Evolutionary conservation across 23 red algal genomes (phyloP).

Genomic region (Pyropia yezoensis): DNA sequence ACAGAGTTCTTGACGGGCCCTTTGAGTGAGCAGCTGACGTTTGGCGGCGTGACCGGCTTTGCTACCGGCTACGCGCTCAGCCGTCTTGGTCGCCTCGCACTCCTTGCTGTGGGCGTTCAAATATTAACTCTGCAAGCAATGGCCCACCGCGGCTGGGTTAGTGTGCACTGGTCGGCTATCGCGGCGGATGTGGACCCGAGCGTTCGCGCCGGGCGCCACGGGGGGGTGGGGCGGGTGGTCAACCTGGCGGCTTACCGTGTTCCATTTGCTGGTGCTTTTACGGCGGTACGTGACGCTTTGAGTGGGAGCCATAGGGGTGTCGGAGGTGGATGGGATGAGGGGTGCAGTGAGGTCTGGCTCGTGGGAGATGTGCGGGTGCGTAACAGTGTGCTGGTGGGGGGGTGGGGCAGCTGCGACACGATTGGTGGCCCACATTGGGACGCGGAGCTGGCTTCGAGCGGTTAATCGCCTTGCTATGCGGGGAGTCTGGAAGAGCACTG

Average conservation of each 20-base stretch:
- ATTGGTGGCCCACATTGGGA: no score
- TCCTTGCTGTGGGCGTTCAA: conserved; percentile 40
- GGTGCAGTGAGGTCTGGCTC: no score
- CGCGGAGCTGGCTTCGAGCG: no score
- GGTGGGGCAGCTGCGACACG: no score
- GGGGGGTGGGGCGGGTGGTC: conserved; percentile 16
- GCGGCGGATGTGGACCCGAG: conserved; percentile 40
- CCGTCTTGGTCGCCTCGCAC: conserved; percentile 36
- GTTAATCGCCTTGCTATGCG: no score
- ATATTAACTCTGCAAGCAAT: conserved; percentile 51
- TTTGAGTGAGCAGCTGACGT: conserved; percentile 33
- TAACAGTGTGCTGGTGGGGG: no score
- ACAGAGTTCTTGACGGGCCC: conserved; percentile 3
- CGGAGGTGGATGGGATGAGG: no score
- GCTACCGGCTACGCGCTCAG: conserved; percentile 50
- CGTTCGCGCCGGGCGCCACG: conserved; percentile 10
- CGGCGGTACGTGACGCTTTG: no score
- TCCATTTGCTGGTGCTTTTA: conserved; percentile 29
- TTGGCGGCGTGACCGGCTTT: conserved; percentile 45
- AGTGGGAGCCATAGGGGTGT: no score
- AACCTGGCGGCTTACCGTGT: conserved; percentile 23
- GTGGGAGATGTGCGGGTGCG: no score
- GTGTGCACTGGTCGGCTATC: conserved; percentile 48
- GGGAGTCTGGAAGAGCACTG: no score
- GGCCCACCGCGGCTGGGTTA: conserved; percentile 49